Base-by-base conservation (phyloP, 2,329 filamentous ascomycete genomes). In the Podosphaera fusca region DNA sequence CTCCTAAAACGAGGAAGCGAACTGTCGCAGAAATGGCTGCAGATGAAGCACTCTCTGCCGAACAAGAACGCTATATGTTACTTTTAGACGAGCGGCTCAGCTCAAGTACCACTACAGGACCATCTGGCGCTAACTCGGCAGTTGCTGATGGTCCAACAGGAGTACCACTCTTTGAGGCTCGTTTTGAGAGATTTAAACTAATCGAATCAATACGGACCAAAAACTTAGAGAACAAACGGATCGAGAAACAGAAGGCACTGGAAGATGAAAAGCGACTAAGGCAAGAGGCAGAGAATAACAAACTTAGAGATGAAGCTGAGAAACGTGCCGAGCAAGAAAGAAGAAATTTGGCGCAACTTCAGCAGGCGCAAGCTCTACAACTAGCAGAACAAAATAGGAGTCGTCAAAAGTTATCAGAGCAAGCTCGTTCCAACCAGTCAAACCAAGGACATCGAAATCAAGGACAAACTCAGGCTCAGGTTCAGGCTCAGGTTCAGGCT, bases 11-110 rank as follows among this genome's bases (percentile, higher is more conserved):
- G 6, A 77, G 92, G 58, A 96, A 98, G 74, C 81, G 90, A 60
- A 98, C 92, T 0, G 83, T 94, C 21, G 92, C 92, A 7, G 90
- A 98, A 67, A 80, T 96, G 73, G 92, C 87, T 7, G 90, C 90
- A 6, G 92, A 98, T 66, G 89, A 98, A 70, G 90, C 92, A 0
- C 76, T 87, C 59, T 87, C 88, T 0, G 90, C 89, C 30, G 86
- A 88, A 59, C 82, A 87, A 61, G 89, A 98, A 69, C 80, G 87
- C 52, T 94, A 87, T 63, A 92, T 98, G 87, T 81, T 96, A 55
- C 82, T 87, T 30, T 80, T 89, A 70, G 92, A 98, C 65, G 90
- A 95, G 64, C 79, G 87, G 4, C 76, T 88, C 59, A 77, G 80
- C 10, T 75, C 83, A 1, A 77, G 74, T 46, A 73, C 74, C 12